These are phyloP conservation scores for Fragaria iinumae DNA, from an alignment of 306 rosid genomes.

Conservation along the genomic window DNA sequence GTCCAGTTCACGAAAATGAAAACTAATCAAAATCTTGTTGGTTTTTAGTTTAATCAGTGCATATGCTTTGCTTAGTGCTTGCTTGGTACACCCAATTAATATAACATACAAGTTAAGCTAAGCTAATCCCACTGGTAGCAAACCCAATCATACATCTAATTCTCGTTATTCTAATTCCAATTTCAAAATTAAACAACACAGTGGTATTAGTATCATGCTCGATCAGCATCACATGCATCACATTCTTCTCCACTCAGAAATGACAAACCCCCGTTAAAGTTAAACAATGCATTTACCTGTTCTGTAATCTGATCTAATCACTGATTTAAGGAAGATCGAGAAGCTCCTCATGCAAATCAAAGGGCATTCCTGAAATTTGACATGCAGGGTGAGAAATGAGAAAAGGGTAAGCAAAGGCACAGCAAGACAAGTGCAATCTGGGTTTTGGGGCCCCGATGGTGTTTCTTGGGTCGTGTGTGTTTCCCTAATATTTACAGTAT, in stretches of 20 bases:
- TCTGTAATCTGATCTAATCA: not conserved
- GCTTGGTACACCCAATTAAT: not conserved
- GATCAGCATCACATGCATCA: constrained; percentile 2
- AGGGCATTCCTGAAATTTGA: constrained; percentile 36
- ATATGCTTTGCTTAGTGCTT: not conserved
- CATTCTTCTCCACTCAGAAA: not conserved
- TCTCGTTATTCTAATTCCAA: not conserved
- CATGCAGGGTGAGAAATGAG: not conserved
- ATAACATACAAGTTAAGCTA: not conserved
- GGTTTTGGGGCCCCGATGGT: constrained; percentile 47
- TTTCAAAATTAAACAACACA: not conserved
- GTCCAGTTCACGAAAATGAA: constrained; percentile 15
- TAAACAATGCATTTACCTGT: not conserved
- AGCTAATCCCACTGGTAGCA: not conserved
- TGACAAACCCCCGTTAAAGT: not conserved
- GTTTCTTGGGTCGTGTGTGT: constrained; percentile 51
- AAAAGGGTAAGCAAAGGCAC: not conserved
- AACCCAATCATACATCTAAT: not conserved
- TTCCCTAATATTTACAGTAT: constrained; percentile 43
- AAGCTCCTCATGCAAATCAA: constrained; percentile 6
- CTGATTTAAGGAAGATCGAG: not conserved
- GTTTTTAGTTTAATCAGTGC: not conserved
- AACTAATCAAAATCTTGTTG: not conserved
- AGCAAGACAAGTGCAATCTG: constrained; percentile 42
- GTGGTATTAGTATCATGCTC: not conserved